A percentile compares a stretch with the other conserved stretches of the same genome.
These are phyloP conservation scores for Nannochloris sp. DNA, from an alignment of 139 green algal species.

Conservation along the genomic window DNA sequence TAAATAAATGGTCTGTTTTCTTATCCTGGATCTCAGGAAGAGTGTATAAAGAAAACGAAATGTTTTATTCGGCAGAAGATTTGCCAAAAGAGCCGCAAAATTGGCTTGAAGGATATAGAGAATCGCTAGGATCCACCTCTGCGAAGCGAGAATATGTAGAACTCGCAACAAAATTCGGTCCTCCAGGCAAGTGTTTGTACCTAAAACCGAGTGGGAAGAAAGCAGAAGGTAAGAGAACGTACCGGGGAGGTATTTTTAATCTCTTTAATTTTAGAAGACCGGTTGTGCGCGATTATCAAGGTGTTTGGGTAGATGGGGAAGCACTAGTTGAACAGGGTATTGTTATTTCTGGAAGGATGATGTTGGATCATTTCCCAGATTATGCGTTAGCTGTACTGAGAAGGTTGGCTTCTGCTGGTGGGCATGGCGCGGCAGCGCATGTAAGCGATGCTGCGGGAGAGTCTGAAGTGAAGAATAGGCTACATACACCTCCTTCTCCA, in stretches of 20 bases:
- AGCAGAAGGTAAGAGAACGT: neutral
- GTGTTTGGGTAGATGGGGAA: slow-evolving; percentile 14
- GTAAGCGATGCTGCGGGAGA: slow-evolving; percentile 5
- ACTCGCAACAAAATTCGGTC: neutral
- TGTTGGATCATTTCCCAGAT: slow-evolving; percentile 42
- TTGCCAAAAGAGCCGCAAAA: slow-evolving; percentile 4
- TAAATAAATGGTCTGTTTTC: slow-evolving; percentile 39
- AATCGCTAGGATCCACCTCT: neutral
- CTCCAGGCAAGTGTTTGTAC: slow-evolving; percentile 16
- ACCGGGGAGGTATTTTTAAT: neutral
- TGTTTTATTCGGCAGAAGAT: slow-evolving; percentile 31
- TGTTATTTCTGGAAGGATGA: slow-evolving; percentile 42
- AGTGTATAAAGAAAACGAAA: slow-evolving; percentile 30
- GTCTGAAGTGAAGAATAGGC: slow-evolving; percentile 15
- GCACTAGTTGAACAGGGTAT: slow-evolving; percentile 34
- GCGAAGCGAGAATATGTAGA: neutral
- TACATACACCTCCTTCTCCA: too few species aligned
- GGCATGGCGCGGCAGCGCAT: neutral
- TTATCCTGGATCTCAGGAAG: slow-evolving; percentile 13
- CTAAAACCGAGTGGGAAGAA: slow-evolving; percentile 13
- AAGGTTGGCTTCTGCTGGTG: neutral
- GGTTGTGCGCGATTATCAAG: slow-evolving; percentile 22
- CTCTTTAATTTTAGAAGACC: too few species aligned
- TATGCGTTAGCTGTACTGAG: slow-evolving; percentile 2
- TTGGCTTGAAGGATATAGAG: neutral